Base-by-base conservation (phyloP, 495 filamentous ascomycete species). In the Penicillium taxi region DNA sequence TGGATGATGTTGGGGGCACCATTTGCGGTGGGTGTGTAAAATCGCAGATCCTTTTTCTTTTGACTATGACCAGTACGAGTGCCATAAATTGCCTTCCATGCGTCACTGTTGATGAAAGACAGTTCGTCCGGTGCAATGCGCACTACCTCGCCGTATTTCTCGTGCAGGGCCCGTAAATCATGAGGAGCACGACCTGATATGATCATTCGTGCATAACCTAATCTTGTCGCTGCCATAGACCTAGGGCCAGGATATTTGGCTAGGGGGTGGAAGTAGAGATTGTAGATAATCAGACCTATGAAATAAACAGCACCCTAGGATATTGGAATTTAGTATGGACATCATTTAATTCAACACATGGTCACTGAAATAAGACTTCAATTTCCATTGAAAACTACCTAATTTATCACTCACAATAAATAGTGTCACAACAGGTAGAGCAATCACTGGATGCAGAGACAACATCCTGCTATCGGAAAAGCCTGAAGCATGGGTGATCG, bases 81-180 rank as follows among this genome's bases (percentile, higher is more conserved):
- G 6, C 69, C 69, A 47, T 74, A 73, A 27, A 78, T 74, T 23
- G 70, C 59, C 37, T 67, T 69, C 73, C 71, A 78, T 6, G 73
- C 73, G n/a, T 60, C 47, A 1, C 67, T 56, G 15, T 59, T 45
- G 14, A 40, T 58, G 42, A 64, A 78, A 0, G 63, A 55, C 8
- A 79, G 59, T 44, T 75, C 66, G 36, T 71, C 45, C 0, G 74
- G 74, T 1, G 61, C 63, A 14, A 74, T 56, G 6, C 75, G 70
- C 21, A 79, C 64, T 1, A 73, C 59, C 5, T 56, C 38, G 8
- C 73, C 74, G 47, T 79, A 79, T 22, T 43, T 7, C 4, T 50
- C 37, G 32, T 61, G 55, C 0, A 58, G 28, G 2, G 19, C n/a
- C 25, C 40, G 43, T 0, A 37, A 23, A 9, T 32, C 14, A 6